A percentile compares a stretch with the other conserved stretches of the same genome.
Conservation (phyloP, 441 rosid species). For the Geranium incanum region DNA sequence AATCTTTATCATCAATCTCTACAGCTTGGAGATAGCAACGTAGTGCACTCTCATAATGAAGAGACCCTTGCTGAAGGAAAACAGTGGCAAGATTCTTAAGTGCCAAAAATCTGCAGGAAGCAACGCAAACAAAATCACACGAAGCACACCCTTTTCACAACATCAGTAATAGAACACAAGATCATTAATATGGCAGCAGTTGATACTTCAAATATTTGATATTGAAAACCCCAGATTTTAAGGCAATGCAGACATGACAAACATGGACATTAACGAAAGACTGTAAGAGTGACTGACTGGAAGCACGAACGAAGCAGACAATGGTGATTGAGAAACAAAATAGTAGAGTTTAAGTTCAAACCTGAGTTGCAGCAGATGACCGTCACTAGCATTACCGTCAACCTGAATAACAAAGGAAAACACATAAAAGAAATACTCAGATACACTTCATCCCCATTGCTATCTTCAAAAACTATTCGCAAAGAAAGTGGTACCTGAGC, state of each 20-base stretch:
- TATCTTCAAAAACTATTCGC: neutral
- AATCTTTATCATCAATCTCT: conserved; percentile 94
- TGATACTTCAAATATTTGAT: neutral
- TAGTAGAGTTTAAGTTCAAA: conserved; percentile 20
- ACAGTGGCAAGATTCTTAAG: conserved; percentile 90
- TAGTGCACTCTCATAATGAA: conserved; percentile 78
- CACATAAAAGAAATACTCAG: neutral
- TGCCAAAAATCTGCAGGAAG: conserved; percentile 70
- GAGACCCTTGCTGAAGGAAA: conserved; percentile 84
- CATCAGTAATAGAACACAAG: conserved; percentile 3
- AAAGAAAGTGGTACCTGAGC: conserved; percentile 44
- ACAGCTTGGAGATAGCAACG: conserved; percentile 96
- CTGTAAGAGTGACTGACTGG: neutral
- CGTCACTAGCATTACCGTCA: conserved; percentile 53
- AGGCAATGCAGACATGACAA: neutral
- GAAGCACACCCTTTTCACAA: neutral
- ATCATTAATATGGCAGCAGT: conserved; percentile 2
- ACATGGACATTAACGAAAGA: neutral
- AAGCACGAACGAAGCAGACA: neutral
- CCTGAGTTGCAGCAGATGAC: conserved; percentile 92
- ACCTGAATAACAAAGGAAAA: conserved; percentile 38
- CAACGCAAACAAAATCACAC: neutral
- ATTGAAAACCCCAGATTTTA: neutral
- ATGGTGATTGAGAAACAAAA: neutral
- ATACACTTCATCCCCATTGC: neutral